phyloP scores from a whole-genome alignment of 441 rosid species.

The Euphorbia schlechtendalii region DNA sequence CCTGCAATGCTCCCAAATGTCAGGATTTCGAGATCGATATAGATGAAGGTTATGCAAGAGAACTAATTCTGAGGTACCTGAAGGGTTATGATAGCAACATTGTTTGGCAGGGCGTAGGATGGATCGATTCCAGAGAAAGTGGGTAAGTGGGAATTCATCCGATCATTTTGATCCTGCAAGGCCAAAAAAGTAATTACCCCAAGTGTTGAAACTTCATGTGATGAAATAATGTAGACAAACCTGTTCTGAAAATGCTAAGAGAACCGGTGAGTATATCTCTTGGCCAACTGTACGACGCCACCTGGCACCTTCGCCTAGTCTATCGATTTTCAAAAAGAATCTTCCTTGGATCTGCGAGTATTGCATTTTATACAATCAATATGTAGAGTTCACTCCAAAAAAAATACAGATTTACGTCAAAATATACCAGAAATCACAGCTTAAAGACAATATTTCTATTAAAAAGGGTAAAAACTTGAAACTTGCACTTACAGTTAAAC shows the following conservation, averaged over 20 bases:
- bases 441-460: background rate
- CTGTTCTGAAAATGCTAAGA: slow-evolving; percentile 45
- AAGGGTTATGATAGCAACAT: slow-evolving; percentile 40
- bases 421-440: background rate
- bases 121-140: slow-evolving; percentile 41
- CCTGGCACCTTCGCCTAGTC: slow-evolving; percentile 41
- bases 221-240: slow-evolving; percentile 27
- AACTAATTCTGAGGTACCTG: slow-evolving; percentile 22
- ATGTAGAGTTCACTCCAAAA: background rate
- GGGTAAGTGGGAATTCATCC: slow-evolving; percentile 28
- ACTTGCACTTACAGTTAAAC: slow-evolving; percentile 57
- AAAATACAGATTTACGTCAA: too few relatives aligned
- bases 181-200: slow-evolving; percentile 14
- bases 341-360: slow-evolving; percentile 37
- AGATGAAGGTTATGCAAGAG: background rate
- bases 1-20: slow-evolving; percentile 25
- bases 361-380: slow-evolving; percentile 3
- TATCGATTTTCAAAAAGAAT: slow-evolving; percentile 36
- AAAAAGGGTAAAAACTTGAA: slow-evolving; percentile 16
- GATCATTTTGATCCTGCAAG: slow-evolving; percentile 33
- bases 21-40: slow-evolving; percentile 3
- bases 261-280: slow-evolving; percentile 47
- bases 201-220: slow-evolving; percentile 13
- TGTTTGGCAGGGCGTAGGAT: slow-evolving; percentile 38
- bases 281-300: slow-evolving; percentile 50